phyloP scores from a whole-genome alignment of 2,329 filamentous ascomycete genomes.

The Boeremia exigua region DNA sequence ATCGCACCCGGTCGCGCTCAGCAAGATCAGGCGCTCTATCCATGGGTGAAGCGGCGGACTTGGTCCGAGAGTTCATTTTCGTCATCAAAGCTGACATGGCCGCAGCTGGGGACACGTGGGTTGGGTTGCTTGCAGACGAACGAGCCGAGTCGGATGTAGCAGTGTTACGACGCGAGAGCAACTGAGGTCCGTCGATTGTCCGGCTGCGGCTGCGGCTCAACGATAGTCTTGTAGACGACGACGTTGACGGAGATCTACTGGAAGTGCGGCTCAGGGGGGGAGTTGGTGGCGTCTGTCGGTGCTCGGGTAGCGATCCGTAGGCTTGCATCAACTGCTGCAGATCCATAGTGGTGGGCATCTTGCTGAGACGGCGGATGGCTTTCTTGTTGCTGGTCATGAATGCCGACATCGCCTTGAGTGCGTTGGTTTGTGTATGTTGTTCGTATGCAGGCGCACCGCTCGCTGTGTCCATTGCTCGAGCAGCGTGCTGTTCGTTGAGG shows the following conservation, averaged over 20 bases:
- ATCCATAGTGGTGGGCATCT: conserved; percentile 23
- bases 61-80: conserved; percentile 25
- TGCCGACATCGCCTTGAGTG: conserved; percentile 53
- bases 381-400: conserved; percentile 33
- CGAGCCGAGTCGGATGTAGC: conserved; percentile 3
- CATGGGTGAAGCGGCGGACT: not conserved
- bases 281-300: conserved; percentile 14
- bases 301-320: conserved; percentile 12
- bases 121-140: conserved; percentile 6
- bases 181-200: not conserved
- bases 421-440: conserved; percentile 51
- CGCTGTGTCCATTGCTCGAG: conserved; percentile 42
- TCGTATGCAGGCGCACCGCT: conserved; percentile 51
- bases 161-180: conserved; percentile 6
- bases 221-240: not conserved
- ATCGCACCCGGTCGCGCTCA: conserved; percentile 10
- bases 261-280: conserved; percentile 27
- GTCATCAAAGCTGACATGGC: conserved; percentile 27
- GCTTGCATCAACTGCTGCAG: conserved; percentile 27
- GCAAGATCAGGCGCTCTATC: not conserved
- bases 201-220: conserved; percentile 1
- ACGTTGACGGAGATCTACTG: conserved; percentile 20
- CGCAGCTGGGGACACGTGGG: conserved; percentile 18
- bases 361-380: conserved; percentile 30
- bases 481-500: conserved; percentile 54